Conservation (phyloP, 2,329 filamentous ascomycete species). For the Aspergillus transmontanensis region DNA sequence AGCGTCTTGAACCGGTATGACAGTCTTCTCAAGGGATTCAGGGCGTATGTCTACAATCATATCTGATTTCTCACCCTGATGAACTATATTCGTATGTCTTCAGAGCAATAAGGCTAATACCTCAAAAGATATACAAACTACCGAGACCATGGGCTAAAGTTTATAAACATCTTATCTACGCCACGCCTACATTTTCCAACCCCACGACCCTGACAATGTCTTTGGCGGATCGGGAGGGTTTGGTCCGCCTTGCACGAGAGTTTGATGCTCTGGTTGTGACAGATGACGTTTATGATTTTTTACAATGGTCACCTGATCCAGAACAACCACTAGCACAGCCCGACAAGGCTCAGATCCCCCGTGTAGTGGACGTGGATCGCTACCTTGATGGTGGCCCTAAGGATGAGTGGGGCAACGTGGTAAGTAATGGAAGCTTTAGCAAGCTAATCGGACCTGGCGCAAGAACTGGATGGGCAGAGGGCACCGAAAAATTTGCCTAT, state of each 20-base stretch:
- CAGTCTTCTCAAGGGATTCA: background rate
- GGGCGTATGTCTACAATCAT: background rate
- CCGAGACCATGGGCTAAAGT: constrained; percentile 67
- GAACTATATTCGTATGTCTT: background rate
- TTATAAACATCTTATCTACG: constrained; percentile 86
- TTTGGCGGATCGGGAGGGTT: constrained; percentile 62
- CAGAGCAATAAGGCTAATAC: background rate
- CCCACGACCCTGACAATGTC: constrained; percentile 84
- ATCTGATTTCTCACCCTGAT: background rate
- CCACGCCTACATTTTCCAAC: constrained; percentile 85
- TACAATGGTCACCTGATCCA: constrained; percentile 69
- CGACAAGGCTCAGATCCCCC: constrained; percentile 59
- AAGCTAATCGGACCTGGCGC: constrained; percentile 83
- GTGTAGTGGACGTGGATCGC: constrained; percentile 77
- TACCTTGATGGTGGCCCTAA: constrained; percentile 62
- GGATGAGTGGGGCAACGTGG: constrained; percentile 73
- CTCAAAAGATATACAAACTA: constrained; percentile 57
- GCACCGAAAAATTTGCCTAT: constrained; percentile 62
- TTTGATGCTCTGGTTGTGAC: constrained; percentile 80
- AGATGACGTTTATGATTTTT: constrained; percentile 93
- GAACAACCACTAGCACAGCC: constrained; percentile 15
- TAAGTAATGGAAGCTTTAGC: constrained; percentile 87
- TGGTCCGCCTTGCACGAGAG: constrained; percentile 76
- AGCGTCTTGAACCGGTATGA: constrained; percentile 49
- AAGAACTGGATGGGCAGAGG: constrained; percentile 87